Evolutionary conservation across 2,329 filamentous ascomycete species (phyloP).

Genomic region (Fusarium solani-melongenae): DNA sequence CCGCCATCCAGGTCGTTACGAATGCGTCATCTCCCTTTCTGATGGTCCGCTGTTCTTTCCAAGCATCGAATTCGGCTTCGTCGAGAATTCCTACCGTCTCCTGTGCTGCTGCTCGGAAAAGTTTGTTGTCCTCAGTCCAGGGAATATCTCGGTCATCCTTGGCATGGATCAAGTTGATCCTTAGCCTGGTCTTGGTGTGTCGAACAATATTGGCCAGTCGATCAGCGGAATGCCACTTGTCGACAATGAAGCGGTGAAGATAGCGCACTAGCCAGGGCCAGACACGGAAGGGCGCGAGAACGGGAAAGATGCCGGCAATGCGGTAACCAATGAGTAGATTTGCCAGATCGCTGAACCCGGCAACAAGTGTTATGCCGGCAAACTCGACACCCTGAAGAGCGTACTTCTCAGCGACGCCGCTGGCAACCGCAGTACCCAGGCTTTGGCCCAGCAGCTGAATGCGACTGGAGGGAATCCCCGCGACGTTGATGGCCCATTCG

Average conservation of each 20-base stretch:
- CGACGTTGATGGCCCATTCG: conserved; percentile 75
- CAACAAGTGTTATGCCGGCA: conserved; percentile 82
- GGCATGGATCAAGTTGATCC: conserved; percentile 82
- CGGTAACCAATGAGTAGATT: conserved; percentile 81
- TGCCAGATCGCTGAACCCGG: conserved; percentile 81
- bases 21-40: conserved; percentile 59
- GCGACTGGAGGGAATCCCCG: conserved; percentile 72
- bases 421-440: conserved; percentile 85
- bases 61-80: conserved; percentile 52
- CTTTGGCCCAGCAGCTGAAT: conserved; percentile 89
- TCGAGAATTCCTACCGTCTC: conserved; percentile 56
- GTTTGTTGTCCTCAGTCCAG: conserved; percentile 73
- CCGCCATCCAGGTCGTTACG: conserved; percentile 56
- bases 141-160: conserved; percentile 86
- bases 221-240: conserved; percentile 81
- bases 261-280: conserved; percentile 73
- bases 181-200: conserved; percentile 64
- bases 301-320: conserved; percentile 79
- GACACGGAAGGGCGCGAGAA: conserved; percentile 78
- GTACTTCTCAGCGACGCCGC: conserved; percentile 79
- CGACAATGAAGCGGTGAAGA: conserved; percentile 74
- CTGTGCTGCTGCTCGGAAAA: conserved; percentile 70
- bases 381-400: conserved; percentile 72
- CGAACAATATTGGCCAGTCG: conserved; percentile 70
- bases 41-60: conserved; percentile 59